Evolutionary conservation across 345 rosid species (phyloP), one percentile per base, ranked within the genome.

Genomic region (Turritis glabra): DNA sequence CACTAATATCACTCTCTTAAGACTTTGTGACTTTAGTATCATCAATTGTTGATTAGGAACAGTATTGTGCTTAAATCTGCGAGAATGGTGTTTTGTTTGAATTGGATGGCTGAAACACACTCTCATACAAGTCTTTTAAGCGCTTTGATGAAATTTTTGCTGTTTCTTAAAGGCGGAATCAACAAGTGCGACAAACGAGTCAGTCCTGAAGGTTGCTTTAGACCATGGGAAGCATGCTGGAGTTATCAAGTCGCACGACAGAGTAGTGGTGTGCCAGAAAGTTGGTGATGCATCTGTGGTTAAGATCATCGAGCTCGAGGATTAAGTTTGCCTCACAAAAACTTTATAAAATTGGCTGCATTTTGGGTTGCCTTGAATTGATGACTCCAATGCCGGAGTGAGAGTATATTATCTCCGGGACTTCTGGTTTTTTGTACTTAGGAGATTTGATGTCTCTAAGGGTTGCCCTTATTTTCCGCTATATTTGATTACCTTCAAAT

Each of bases 201-300:
- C 97, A 1, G 91, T 91, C 55, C 58, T 91, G 37, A 91, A 91
- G 81, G 97, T 91, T 71, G 97, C 97, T 18, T 85, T 91, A 33
- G 93, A 91, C 82, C 89, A 91, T 30, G 97, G 97, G 66, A 86
- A 91, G 74, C 81, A 77, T 19, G 73, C 93, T 3, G 97, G 97
- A 74, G 88, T 91, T 11, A 75, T 91, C 7, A 91, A 91, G 77
- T 79, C 97, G 0, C 93, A 91, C 66, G 96, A 89, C 67, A 84
- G 97, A 25, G 97, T 89, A 19, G 96, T 91, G 21, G 89, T 91
- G 44, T 91, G 97, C 85, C 96, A 91, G 88, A 91, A 91, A 82
- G 96, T 91, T 18, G 96, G 97, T 7, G 97, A 91, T 80, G 90
- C 97, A 50, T 91, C 96, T 0, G 96, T 91, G 3, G 97, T 91